phyloP scores from a whole-genome alignment of 495 filamentous ascomycete species.

The Trypethelium eluteriae region DNA sequence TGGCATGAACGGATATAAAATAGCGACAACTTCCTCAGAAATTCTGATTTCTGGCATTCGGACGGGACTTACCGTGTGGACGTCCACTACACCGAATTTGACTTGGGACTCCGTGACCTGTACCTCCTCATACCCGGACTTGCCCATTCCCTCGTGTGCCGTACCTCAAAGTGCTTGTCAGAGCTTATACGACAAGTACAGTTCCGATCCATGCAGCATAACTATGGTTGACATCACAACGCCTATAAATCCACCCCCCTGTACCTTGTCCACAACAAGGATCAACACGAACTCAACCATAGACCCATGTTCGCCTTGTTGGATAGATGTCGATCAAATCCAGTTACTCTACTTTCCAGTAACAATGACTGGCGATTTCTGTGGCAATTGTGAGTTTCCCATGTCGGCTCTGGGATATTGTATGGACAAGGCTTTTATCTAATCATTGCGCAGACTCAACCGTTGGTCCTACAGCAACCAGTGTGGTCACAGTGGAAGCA shows the following conservation, averaged over 20 bases:
- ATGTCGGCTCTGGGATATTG: background rate
- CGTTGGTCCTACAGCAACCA: background rate
- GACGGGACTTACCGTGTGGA: background rate
- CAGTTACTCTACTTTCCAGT: conserved; percentile 16
- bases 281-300: background rate
- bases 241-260: background rate
- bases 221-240: background rate
- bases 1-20: background rate
- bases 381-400: background rate
- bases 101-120: background rate
- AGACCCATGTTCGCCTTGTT: background rate
- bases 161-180: background rate
- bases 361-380: conserved; percentile 4
- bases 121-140: background rate
- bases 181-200: background rate
- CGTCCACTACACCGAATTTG: background rate
- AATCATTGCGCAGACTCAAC: background rate
- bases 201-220: too few species aligned
- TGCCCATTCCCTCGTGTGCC: background rate
- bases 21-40: background rate
- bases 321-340: conserved; percentile 12
- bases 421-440: background rate
- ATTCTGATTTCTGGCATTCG: background rate
- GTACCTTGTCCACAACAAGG: background rate
- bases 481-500: background rate